Base-by-base conservation (phyloP, 176 grass and related monocot species). In the Zoysia pacifica region DNA sequence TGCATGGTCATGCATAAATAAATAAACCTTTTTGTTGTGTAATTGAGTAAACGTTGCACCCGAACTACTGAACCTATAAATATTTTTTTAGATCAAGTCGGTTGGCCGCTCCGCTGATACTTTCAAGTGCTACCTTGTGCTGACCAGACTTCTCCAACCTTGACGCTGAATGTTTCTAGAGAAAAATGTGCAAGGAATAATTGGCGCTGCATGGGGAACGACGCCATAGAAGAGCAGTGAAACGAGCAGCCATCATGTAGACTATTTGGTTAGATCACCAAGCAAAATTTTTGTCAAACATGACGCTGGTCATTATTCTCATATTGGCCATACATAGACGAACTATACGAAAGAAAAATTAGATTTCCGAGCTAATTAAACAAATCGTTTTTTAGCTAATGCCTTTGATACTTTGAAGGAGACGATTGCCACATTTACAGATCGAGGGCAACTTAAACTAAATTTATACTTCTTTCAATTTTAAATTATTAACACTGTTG, bases 91-190 rank as follows among this genome's bases (percentile, higher is more conserved):
- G 28, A 28, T 28, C 28, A 28, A 28, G 28, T 28, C 28, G 28
- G 28, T 28, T 28, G 73, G 62, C 64, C 11, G 6, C 4, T 16
- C 56, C 13, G 9, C 8, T 5, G 5, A 0, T 60, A 71, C 0
- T 65, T 66, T 82, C 36, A 6, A 50, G 53, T 16, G 53, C 36
- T 62, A 60, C 20, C 82, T 42, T 84, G 0, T 70, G 54, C 65
- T 70, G 82, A 84, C 73, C 11, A 62, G 9, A 59, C 41, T 59
- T 69, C 0, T 41, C 81, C 5, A 40, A 74, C 7, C 39, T 47
- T 19, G 70, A 74, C 11, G 28, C 44, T 20, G 6, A 19, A 49
- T 46, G 51, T 0, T 52, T 53, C 13, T 9, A 53, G 5, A 64
- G 18, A 53, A 66, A 51, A 74, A 16, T 3, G 16, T 1, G 73